Percentiles rank a stretch among this genome's conserved stretches.
Evolutionary conservation across 1,284 basidiomycete genomes (phyloP).

Genomic region (Phellopilus nigrolimitatus): DNA sequence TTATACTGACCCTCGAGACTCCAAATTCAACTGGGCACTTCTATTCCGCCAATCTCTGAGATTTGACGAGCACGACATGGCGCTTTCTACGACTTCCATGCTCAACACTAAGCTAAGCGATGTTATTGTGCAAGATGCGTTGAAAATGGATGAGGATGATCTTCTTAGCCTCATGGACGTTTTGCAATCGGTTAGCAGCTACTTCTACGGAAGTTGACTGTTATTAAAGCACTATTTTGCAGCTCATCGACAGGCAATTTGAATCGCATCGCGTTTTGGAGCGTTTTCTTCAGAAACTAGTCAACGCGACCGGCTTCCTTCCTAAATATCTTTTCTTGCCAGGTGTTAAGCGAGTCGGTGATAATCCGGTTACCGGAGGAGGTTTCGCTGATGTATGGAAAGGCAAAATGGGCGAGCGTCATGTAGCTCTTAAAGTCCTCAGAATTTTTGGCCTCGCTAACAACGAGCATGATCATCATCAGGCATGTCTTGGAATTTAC

Average conservation of each 20-base stretch:
- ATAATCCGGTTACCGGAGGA: conserved; percentile 11
- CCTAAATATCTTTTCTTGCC: conserved; percentile 3
- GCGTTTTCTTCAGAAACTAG: conserved; percentile 3
- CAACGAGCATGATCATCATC: background rate
- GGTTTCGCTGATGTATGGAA: conserved; percentile 17
- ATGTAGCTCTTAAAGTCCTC: conserved; percentile 18
- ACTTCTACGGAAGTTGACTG: background rate
- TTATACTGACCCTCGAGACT: too few species aligned
- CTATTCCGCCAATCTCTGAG: too few species aligned
- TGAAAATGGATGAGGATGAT: too few species aligned
- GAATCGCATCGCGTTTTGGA: background rate
- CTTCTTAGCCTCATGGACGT: too few species aligned
- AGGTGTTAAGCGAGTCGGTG: background rate
- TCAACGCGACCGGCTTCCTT: conserved; percentile 4
- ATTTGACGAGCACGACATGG: too few species aligned
- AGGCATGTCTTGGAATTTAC: background rate
- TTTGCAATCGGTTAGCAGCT: conserved; percentile 3
- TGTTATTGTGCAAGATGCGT: too few species aligned
- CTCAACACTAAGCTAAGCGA: too few species aligned
- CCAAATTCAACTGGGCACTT: too few species aligned
- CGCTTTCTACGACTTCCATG: too few species aligned
- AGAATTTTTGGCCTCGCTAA: conserved; percentile 4
- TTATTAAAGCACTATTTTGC: background rate
- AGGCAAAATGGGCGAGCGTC: background rate
- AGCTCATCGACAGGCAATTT: conserved; percentile 2